These are phyloP conservation scores for Aspergillus nanangensis DNA, from an alignment of 495 filamentous ascomycete species.

Conservation along the genomic window DNA sequence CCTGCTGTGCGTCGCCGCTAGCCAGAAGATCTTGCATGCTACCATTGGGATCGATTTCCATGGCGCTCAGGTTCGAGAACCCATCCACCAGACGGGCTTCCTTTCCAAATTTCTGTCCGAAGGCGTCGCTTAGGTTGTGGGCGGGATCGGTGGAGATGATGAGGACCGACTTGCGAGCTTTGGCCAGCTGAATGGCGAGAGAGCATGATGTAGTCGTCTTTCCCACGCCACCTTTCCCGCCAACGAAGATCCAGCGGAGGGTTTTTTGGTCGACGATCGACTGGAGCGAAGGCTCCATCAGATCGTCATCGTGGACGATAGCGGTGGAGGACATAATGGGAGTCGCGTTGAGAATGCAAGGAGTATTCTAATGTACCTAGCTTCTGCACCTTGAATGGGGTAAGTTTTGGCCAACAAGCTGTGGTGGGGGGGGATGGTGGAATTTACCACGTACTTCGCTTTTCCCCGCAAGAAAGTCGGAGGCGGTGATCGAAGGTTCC, in stretches of 20 bases:
- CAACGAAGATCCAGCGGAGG: conserved; percentile 98
- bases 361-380: too few species aligned
- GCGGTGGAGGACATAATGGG: conserved; percentile 58
- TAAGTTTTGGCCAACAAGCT: too few species aligned
- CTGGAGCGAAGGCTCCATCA: conserved; percentile 89
- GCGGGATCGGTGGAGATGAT: conserved; percentile 98
- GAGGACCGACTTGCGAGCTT: conserved; percentile 89
- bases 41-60: conserved; percentile 99
- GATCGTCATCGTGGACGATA: conserved; percentile 62
- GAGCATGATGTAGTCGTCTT: conserved; percentile 99
- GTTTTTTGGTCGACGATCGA: conserved; percentile 89
- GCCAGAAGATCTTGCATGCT: conserved; percentile 94
- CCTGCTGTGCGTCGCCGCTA: conserved; percentile 68
- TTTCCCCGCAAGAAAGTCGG: conserved; percentile 26
- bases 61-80: conserved; percentile 90
- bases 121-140: conserved; percentile 97
- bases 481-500: conserved; percentile 27
- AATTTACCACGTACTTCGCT: conserved; percentile 13
- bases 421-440: too few species aligned
- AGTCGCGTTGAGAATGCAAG: conserved; percentile 1
- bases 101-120: conserved; percentile 99
- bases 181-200: conserved; percentile 96
- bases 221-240: conserved; percentile 98
- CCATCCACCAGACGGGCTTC: conserved; percentile 90
- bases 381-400: too few species aligned